Evolutionary conservation across 225 moss, liverwort and hornwort species (phyloP).

Genomic region (Rhytidiadelphus loreus): DNA sequence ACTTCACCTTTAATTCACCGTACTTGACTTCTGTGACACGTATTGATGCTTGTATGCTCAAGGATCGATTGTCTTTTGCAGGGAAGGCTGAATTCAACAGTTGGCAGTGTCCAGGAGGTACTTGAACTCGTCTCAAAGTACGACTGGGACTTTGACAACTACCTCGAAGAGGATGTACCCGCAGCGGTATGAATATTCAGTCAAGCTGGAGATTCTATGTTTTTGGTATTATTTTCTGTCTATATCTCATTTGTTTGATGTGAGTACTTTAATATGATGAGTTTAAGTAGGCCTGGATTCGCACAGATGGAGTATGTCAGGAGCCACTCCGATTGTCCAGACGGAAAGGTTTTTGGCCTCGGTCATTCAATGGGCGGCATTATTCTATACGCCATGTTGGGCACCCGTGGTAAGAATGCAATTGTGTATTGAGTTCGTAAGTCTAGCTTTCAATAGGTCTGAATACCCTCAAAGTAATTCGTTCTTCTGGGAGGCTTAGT

Average conservation of each 20-base stretch:
- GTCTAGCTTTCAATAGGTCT: not conserved
- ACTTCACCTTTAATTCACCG: not conserved
- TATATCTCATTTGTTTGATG: not conserved
- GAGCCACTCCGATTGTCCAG: conserved; percentile 41
- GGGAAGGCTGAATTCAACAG: conserved; percentile 57
- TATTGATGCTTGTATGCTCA: not conserved
- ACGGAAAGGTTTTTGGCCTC: conserved; percentile 71
- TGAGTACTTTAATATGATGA: not conserved
- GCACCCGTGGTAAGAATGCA: conserved; percentile 60
- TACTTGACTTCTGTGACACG: not conserved
- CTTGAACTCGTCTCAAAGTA: conserved; percentile 78
- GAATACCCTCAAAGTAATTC: not conserved
- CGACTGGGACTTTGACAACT: conserved; percentile 97
- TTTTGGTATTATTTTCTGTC: not conserved
- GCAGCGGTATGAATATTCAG: conserved; percentile 53
- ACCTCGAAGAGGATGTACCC: conserved; percentile 91
- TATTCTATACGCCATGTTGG: conserved; percentile 75
- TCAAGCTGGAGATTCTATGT: not conserved
- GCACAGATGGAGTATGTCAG: conserved; percentile 78
- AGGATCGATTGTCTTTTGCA: conserved; percentile 23
- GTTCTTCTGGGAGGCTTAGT: not conserved
- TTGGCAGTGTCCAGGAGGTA: conserved; percentile 70
- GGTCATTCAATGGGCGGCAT: conserved; percentile 99
- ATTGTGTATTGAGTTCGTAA: not conserved
- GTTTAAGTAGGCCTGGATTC: not conserved